Conservation (phyloP, 768 basidiomycete species). For the Psilocybe azurescens region DNA sequence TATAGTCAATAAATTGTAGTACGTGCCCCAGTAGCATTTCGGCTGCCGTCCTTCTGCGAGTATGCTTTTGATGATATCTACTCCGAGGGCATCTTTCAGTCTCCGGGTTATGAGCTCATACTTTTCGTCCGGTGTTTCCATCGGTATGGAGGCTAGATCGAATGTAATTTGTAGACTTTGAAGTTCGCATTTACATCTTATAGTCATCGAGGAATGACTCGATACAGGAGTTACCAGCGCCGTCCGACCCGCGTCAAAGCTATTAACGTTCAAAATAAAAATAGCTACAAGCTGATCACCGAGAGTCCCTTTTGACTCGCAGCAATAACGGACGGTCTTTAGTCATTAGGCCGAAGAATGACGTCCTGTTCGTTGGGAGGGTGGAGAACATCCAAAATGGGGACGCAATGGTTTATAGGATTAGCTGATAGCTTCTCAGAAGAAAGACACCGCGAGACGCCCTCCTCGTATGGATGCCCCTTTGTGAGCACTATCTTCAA, state of each 20-base stretch:
- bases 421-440: slow-evolving; percentile 22
- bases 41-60: slow-evolving; percentile 76
- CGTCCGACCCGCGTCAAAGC: no score
- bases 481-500: slow-evolving; percentile 14
- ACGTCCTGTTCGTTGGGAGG: slow-evolving; percentile 11
- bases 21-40: slow-evolving; percentile 92
- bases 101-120: slow-evolving; percentile 86
- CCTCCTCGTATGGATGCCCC: slow-evolving; percentile 27
- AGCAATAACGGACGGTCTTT: no score
- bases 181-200: no score
- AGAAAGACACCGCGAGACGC: slow-evolving; percentile 29
- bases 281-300: no score
- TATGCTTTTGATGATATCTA: slow-evolving; percentile 80
- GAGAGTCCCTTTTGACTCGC: no score
- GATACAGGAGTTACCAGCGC: no score
- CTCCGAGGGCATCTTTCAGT: slow-evolving; percentile 88
- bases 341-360: no score
- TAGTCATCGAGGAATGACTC: no score
- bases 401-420: slow-evolving; percentile 37
- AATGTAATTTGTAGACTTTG: no score
- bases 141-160: slow-evolving; percentile 8
- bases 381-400: slow-evolving; percentile 24
- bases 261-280: no score
- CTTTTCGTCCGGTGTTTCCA: slow-evolving; percentile 52
- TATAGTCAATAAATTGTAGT: background rate